Percentiles rank a stretch among this genome's conserved stretches.
phyloP scores from a whole-genome alignment of 1,284 basidiomycete genomes.

The Trichosporon inkin region DNA sequence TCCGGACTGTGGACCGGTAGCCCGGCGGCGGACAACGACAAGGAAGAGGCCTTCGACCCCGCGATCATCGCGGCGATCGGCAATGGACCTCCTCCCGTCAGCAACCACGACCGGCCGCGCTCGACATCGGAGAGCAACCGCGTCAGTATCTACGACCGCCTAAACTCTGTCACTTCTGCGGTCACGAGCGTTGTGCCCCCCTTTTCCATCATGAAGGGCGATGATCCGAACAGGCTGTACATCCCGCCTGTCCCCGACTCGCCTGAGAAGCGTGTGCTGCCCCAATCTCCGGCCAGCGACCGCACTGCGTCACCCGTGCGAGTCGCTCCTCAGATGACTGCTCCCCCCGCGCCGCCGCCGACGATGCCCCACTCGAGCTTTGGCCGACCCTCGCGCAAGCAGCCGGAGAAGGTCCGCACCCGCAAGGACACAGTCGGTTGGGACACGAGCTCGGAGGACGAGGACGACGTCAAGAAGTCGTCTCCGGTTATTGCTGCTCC shows the following conservation, averaged over 20 bases:
- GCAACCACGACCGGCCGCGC: not conserved
- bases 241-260: constrained; percentile 17
- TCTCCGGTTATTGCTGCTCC: not conserved
- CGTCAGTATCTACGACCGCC: constrained; percentile 17
- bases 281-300: constrained; percentile 14
- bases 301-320: constrained; percentile 20
- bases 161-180: constrained; percentile 12
- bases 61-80: constrained; percentile 21
- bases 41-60: constrained; percentile 36
- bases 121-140: constrained; percentile 11
- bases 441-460: constrained; percentile 24
- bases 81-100: not conserved
- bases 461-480: constrained; percentile 16
- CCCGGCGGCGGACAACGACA: constrained; percentile 9
- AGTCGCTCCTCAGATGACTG: constrained; percentile 13
- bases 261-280: constrained; percentile 3
- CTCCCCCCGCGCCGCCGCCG: constrained; percentile 13
- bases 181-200: constrained; percentile 11
- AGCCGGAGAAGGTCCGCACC: constrained; percentile 1
- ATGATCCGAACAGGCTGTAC: constrained; percentile 12
- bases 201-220: constrained; percentile 4
- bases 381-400: constrained; percentile 12
- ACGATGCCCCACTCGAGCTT: constrained; percentile 23
- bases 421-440: constrained; percentile 14
- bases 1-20: constrained; percentile 30